phyloP scores from a whole-genome alignment of 371 early-diverging fungal genomes.

The Chytridium lagenaria region DNA sequence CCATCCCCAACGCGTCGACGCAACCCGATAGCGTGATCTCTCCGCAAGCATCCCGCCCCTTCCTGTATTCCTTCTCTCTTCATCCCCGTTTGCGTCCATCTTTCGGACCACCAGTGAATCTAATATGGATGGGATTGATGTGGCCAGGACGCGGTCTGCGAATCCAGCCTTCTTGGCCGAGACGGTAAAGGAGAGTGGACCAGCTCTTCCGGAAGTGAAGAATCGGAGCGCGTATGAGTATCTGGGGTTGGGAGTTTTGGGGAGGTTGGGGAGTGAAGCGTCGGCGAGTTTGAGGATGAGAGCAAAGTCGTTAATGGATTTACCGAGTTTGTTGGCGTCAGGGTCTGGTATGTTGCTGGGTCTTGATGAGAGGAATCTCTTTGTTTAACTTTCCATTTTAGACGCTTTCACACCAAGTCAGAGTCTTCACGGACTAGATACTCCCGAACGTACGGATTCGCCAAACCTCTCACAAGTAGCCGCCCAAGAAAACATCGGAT shows the following conservation, averaged over 20 bases:
- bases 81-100: conserved; percentile 57
- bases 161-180: not conserved
- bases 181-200: not conserved
- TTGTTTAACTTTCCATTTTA: too few relatives aligned
- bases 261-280: conserved; percentile 22
- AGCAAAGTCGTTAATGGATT: conserved; percentile 38
- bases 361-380: not conserved
- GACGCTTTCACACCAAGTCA: too few relatives aligned
- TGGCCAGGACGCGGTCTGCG: not conserved
- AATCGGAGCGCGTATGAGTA: conserved; percentile 8
- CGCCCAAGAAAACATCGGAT: too few relatives aligned
- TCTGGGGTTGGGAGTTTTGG: conserved; percentile 23
- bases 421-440: not conserved
- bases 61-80: conserved; percentile 60
- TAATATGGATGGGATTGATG: not conserved
- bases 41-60: conserved; percentile 17
- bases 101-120: conserved; percentile 31
- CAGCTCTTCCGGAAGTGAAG: not conserved
- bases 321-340: conserved; percentile 41
- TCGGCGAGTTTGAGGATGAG: conserved; percentile 13
- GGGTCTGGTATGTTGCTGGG: conserved; percentile 16
- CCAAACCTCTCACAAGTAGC: not conserved
- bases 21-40: not conserved
- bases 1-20: not conserved
- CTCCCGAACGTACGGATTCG: conserved; percentile 2